phyloP scores from a whole-genome alignment of 2,329 filamentous ascomycete species.

The Sporothrix humicola region DNA sequence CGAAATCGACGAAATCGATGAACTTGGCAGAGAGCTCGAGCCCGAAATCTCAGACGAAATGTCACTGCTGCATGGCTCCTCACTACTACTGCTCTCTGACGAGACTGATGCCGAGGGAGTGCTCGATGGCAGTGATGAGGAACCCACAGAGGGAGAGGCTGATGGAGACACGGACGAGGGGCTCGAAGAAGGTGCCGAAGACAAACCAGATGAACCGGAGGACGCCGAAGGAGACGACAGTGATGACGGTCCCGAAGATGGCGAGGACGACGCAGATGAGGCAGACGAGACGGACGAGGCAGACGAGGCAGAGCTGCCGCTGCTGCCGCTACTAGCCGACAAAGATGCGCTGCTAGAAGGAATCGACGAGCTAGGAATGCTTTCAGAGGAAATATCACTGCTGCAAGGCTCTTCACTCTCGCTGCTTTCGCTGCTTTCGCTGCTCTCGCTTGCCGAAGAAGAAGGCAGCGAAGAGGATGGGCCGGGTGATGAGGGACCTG shows the following conservation, averaged over 20 bases:
- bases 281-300: background rate
- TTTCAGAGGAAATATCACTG: background rate
- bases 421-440: background rate
- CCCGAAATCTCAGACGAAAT: no score
- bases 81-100: background rate
- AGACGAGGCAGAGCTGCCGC: no score
- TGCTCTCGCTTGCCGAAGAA: background rate
- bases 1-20: background rate
- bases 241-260: no score
- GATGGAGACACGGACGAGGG: no score
- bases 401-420: conserved; percentile 1
- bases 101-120: background rate
- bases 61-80: conserved; percentile 2
- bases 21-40: background rate
- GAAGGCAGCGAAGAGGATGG: background rate
- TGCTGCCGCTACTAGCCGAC: no score
- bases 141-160: no score
- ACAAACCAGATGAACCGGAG: no score
- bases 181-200: background rate
- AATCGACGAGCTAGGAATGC: no score
- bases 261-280: no score
- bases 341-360: no score
- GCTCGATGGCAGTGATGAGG: background rate
- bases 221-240: no score
- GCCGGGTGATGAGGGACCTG: background rate